Conservation (phyloP, 805 yeast genomes). For the Candida hungchunana region DNA sequence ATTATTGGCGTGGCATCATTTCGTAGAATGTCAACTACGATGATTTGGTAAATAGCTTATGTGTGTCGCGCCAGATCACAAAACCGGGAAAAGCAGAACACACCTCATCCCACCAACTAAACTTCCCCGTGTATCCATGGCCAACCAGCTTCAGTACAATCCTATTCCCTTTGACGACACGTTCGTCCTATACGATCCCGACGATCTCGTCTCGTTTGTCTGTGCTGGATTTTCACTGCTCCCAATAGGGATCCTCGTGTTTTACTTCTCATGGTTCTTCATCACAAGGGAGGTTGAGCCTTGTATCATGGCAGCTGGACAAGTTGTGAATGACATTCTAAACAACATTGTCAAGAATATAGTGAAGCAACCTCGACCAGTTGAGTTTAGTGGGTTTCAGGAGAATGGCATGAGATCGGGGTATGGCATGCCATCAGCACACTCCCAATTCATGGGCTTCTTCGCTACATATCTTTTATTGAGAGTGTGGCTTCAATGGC, state of each 20-base stretch:
- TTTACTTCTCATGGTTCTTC: constrained; percentile 80
- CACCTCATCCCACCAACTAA: too few relatives aligned
- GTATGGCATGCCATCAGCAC: constrained; percentile 97
- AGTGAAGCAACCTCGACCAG: constrained; percentile 73
- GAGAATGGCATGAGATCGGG: constrained; percentile 46
- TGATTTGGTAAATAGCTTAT: too few relatives aligned
- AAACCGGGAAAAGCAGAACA: too few relatives aligned
- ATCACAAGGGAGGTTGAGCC: constrained; percentile 83
- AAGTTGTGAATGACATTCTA: constrained; percentile 66
- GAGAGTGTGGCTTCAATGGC: constrained; percentile 39
- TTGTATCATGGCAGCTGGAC: constrained; percentile 79
- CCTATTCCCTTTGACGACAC: constrained; percentile 79
- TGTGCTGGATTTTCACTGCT: constrained; percentile 72
- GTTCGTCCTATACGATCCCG: constrained; percentile 71
- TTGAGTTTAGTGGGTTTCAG: constrained; percentile 32
- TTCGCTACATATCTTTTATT: constrained; percentile 56
- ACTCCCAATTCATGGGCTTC: constrained; percentile 92
- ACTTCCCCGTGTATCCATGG: too few relatives aligned
- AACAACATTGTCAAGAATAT: constrained; percentile 65
- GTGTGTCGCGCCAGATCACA: too few relatives aligned
- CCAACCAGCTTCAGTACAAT: constrained; percentile 8
- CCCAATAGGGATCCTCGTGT: constrained; percentile 75
- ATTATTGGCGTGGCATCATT: too few relatives aligned
- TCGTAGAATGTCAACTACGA: too few relatives aligned
- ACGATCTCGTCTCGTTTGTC: constrained; percentile 52